These are phyloP conservation scores for Nosema muscidifuracis DNA, from an alignment of 371 early-diverging fungal genomes.

Conservation along the genomic window DNA sequence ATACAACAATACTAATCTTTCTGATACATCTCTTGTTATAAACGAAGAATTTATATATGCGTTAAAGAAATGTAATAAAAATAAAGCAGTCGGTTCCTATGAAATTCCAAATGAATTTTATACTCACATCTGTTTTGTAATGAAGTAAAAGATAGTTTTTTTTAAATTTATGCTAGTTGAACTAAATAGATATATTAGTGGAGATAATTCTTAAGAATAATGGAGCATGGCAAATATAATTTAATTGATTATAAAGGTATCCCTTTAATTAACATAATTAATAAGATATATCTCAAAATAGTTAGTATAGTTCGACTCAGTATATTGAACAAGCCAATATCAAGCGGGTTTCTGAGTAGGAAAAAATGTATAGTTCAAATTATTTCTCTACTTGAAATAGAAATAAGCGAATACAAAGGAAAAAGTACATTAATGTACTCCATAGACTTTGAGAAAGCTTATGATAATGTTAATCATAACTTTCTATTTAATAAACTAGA, in stretches of 20 bases:
- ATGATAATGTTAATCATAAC: background rate
- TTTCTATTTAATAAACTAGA: background rate
- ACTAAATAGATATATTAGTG: background rate
- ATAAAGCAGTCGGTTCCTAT: background rate
- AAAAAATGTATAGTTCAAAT: constrained; percentile 28
- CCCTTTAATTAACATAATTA: constrained; percentile 4
- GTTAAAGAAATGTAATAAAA: background rate
- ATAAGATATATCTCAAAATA: constrained; percentile 18
- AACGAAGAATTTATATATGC: background rate
- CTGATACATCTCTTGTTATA: background rate
- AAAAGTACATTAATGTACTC: constrained; percentile 9
- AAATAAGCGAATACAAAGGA: constrained; percentile 6
- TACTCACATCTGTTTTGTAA: background rate
- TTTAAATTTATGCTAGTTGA: background rate
- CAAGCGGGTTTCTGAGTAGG: constrained; percentile 23
- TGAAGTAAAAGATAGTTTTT: background rate
- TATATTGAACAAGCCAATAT: background rate
- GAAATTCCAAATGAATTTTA: background rate
- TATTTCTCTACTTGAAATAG: constrained; percentile 11
- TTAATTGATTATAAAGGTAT: constrained; percentile 40
- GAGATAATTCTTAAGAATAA: background rate
- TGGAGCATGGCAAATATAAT: constrained; percentile 18
- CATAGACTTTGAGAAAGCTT: constrained; percentile 15
- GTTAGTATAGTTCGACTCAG: background rate
- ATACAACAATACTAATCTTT: background rate